Evolutionary conservation across 208 protist genomes (phyloP).

Genomic region (Sergeia podlipaevii): DNA sequence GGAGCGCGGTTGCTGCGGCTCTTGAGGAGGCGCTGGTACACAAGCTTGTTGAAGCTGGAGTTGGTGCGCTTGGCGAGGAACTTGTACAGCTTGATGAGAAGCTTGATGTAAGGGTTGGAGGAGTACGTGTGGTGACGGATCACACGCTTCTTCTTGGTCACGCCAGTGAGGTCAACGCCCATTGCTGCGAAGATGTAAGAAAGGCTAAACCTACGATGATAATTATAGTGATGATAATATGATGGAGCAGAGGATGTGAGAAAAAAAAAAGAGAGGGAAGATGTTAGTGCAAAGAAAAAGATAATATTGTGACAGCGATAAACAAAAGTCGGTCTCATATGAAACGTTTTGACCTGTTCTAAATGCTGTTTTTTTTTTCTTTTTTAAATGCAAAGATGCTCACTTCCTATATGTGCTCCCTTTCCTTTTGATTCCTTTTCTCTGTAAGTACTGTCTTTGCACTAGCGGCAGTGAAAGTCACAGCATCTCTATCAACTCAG

Average conservation of each 20-base stretch:
- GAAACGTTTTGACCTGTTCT: too few species aligned
- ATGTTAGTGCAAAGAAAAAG: conserved; percentile 10
- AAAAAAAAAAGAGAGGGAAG: conserved; percentile 13
- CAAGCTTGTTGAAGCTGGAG: conserved; percentile 98
- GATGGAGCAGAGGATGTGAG: too few species aligned
- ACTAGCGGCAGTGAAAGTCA: too few species aligned
- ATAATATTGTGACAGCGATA: not conserved
- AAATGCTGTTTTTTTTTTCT: too few species aligned
- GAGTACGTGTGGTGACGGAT: conserved; percentile 93
- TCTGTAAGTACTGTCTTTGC: too few species aligned
- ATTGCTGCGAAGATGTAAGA: conserved; percentile 34
- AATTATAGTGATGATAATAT: not conserved
- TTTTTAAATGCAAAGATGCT: too few species aligned
- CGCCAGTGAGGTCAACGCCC: conserved; percentile 89
- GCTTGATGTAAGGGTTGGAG: conserved; percentile 97
- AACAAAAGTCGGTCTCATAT: too few species aligned
- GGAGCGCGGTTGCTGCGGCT: conserved; percentile 95
- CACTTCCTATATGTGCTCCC: too few species aligned
- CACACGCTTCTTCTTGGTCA: conserved; percentile 89
- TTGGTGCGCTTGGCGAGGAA: conserved; percentile 98
- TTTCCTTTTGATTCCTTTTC: too few species aligned
- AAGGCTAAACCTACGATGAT: not conserved
- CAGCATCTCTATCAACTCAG: too few species aligned
- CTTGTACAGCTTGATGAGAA: conserved; percentile 99
- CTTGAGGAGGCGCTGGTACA: conserved; percentile 97